Evolutionary conservation across 352 stramenopile species (phyloP), one percentile per base, ranked within the genome.

Genomic region (Globisporangium viniferum): DNA sequence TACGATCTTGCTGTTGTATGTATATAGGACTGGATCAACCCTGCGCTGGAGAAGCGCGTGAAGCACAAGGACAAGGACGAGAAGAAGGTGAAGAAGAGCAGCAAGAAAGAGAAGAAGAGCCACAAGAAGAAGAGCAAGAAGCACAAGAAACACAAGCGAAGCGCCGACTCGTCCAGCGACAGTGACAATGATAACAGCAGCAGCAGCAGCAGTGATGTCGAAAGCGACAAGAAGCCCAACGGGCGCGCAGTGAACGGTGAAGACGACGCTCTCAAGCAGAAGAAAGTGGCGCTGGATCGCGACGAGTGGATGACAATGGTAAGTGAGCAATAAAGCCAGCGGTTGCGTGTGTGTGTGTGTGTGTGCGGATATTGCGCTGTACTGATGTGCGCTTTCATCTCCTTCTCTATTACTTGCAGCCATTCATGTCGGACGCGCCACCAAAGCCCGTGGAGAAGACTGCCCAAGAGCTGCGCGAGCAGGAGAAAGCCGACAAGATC

Each of bases 241-340:
- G 22, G 8, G 14, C 10, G 29, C 0, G 54, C 5, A 9, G 15
- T 20, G 54, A 53, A 71, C 10, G 59, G 62, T 4, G 18, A n/a
- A 31, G 20, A 62, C 20, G 18, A 29, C 24, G 1, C 24, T 61
- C 18, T 22, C 6, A 58, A 59, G 46, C 29, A 64, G 33, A 33
- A 36, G 15, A 64, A 35, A 8, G 62, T 61, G n/a, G 66, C 71
- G 36, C 57, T 93, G 7, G 58, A 70, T 31, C 83, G 84, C 35
- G 84, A 95, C 41, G 88, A 93, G 31, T 95, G 88, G 88, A 95
- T 94, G 88, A 64, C 70, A 0, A 94, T 93, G 88, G 76, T 86
- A 46, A 49, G 27, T 67, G 55, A 10, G 8, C 29, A 29, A 31
- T 6, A 44, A 14, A 12, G 9, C 57, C 6, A 39, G 29, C 7